Evolutionary conservation across 2,329 filamentous ascomycete genomes (phyloP).

Genomic region (Microdochium nivale): DNA sequence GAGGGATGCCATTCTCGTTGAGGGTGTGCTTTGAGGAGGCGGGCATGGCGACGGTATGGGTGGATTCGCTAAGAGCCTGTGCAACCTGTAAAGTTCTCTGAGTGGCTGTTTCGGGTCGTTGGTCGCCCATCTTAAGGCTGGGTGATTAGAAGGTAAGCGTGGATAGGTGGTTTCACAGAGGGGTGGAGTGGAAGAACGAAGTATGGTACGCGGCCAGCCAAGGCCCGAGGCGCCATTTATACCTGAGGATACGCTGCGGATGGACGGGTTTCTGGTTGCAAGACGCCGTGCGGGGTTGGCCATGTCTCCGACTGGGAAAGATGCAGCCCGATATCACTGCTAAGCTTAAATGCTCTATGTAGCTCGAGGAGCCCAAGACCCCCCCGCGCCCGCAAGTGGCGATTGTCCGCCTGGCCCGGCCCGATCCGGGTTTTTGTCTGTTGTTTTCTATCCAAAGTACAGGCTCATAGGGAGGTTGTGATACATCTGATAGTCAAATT

Average conservation of each 20-base stretch:
- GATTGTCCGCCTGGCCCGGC: not conserved
- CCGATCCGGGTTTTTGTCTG: not conserved
- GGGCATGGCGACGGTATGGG: not conserved
- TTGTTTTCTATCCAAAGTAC: slow-evolving; percentile 8
- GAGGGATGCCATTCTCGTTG: slow-evolving; percentile 33
- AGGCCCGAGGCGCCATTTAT: too few relatives aligned
- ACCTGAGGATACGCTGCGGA: too few relatives aligned
- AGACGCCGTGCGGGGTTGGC: too few relatives aligned
- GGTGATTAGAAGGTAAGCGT: not conserved
- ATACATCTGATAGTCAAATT: slow-evolving; percentile 26
- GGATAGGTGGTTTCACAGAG: too few relatives aligned
- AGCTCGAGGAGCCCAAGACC: too few relatives aligned
- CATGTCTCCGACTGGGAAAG: too few relatives aligned
- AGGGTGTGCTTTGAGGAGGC: slow-evolving; percentile 3
- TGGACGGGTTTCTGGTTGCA: too few relatives aligned
- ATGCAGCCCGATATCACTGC: too few relatives aligned
- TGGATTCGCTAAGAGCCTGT: not conserved
- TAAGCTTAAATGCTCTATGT: too few relatives aligned
- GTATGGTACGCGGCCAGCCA: too few relatives aligned
- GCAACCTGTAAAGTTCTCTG: not conserved
- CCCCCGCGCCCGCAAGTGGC: not conserved
- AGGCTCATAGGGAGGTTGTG: slow-evolving; percentile 18
- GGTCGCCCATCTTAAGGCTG: not conserved
- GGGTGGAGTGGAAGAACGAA: too few relatives aligned
- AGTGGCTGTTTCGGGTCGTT: not conserved